phyloP scores from a whole-genome alignment of 1,284 basidiomycete species.

The Ganoderma sinense region DNA sequence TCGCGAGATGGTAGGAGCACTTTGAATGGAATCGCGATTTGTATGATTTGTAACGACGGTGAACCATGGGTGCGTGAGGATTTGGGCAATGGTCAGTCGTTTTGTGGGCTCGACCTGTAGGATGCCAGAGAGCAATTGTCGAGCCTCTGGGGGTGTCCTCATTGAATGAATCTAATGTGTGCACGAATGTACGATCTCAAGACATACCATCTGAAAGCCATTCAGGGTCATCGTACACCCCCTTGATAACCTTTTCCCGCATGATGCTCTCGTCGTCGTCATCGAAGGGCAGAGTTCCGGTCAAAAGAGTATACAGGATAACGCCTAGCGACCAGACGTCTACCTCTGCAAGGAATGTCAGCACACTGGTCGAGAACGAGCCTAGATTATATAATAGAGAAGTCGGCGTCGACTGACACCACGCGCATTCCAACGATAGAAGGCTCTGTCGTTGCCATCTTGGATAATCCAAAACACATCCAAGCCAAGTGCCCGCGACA shows the following conservation, averaged over 20 bases:
- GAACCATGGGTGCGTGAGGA: slow-evolving; percentile 94
- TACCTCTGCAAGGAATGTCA: slow-evolving; percentile 68
- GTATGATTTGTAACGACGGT: slow-evolving; percentile 40
- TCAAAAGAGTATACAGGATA: slow-evolving; percentile 93
- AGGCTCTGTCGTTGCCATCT: not conserved
- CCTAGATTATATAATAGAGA: not conserved
- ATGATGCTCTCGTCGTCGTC: slow-evolving; percentile 94
- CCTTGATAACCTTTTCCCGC: slow-evolving; percentile 87
- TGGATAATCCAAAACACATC: not conserved
- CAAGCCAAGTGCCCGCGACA: not conserved
- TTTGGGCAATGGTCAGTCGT: slow-evolving; percentile 84
- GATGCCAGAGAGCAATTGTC: slow-evolving; percentile 81
- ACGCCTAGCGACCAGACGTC: slow-evolving; percentile 98
- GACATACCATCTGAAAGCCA: slow-evolving; percentile 85
- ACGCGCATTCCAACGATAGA: not conserved
- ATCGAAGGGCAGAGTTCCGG: slow-evolving; percentile 96
- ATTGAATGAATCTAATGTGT: not conserved
- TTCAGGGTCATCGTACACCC: slow-evolving; percentile 91
- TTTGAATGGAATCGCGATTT: slow-evolving; percentile 39
- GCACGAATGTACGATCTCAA: slow-evolving; percentile 1
- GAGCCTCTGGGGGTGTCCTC: slow-evolving; percentile 67
- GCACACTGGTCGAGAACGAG: not conserved
- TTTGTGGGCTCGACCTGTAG: slow-evolving; percentile 83
- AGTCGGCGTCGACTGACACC: not conserved
- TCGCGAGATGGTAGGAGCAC: slow-evolving; percentile 38